Conservation (phyloP, 225 moss, liverwort and hornwort species). For the Bryum argenteum region DNA sequence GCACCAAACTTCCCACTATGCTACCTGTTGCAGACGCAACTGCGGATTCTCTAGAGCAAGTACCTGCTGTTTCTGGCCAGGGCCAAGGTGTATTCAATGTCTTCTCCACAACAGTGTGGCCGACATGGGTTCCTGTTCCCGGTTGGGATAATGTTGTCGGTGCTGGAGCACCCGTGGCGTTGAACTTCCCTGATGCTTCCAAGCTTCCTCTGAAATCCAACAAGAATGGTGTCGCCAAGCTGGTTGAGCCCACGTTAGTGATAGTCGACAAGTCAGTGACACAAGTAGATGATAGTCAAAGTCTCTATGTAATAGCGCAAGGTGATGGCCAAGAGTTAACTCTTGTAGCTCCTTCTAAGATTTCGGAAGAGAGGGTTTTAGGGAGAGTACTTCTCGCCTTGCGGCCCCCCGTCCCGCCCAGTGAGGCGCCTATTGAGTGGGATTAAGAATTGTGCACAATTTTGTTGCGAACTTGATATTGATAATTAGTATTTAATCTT, state of each 20-base stretch:
- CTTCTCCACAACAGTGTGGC: slow-evolving; percentile 47
- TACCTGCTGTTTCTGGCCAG: slow-evolving; percentile 37
- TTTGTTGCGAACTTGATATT: too few relatives aligned
- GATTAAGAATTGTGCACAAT: slow-evolving; percentile 30
- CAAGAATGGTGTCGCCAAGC: slow-evolving; percentile 28
- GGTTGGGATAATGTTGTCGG: slow-evolving; percentile 58
- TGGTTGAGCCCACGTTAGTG: slow-evolving; percentile 56
- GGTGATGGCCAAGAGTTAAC: slow-evolving; percentile 46
- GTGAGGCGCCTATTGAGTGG: slow-evolving; percentile 50
- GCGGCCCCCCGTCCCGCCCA: slow-evolving; percentile 60
- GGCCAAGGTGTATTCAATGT: slow-evolving; percentile 61
- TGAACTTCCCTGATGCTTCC: slow-evolving; percentile 53
- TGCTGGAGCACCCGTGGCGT: slow-evolving; percentile 66
- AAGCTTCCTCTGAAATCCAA: slow-evolving; percentile 61
- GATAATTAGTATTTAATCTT: too few relatives aligned
- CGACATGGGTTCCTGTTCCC: slow-evolving; percentile 68
- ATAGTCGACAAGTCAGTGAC: slow-evolving; percentile 73
- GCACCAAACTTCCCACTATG: slow-evolving; percentile 60
- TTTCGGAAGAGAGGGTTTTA: slow-evolving; percentile 47
- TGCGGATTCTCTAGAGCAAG: slow-evolving; percentile 45
- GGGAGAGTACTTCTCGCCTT: slow-evolving; percentile 77
- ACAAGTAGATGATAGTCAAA: slow-evolving; percentile 29
- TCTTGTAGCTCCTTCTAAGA: slow-evolving; percentile 35
- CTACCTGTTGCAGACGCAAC: slow-evolving; percentile 69
- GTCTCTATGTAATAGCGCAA: slow-evolving; percentile 46